Base-by-base conservation (phyloP, 306 rosid species). In the Casuarina cunninghamiana region DNA sequence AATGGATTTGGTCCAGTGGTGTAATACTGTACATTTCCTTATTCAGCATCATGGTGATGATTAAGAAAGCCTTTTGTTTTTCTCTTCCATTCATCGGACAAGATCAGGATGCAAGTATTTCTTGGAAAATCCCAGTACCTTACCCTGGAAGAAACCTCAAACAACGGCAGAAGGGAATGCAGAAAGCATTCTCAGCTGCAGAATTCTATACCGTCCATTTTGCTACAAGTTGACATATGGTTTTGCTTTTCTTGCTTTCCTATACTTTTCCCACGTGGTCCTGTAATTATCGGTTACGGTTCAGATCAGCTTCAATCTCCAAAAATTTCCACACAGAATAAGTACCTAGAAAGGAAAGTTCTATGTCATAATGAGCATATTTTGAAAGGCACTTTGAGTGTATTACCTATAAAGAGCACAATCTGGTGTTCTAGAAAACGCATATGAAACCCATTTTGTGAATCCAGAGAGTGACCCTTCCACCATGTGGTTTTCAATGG, bases 381-480 rank as follows among this genome's bases (percentile, higher is more conserved):
- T 78, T 71, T 74, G 65, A 75, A 41, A 49, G n/a, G 67, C 67
- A 54, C 80, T 76, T 60, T 10, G 58, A 38, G 80, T 74, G 74
- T 6, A 83, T 74, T 67, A 45, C 43, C 44, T 57, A 15, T 32
- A 38, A 49, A 49, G 49, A 41, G 68, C 55, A 82, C 12, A 77
- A 76, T 42, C 42, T 44, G 51, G 66, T 26, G 35, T 57, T 58
- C 2, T 11, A 44, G 19, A 62, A 13, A 17, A n/a, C 8, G 42
- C 67, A 54, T 39, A 69, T 53, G 63, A 74, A n/a, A 77, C 70
- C 87, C 83, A 83, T 74, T 73, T 51, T 43, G 66, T 62, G 46
- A 77, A 72, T 19, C 37, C 3, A 55, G 73, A 21, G n/a, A 72
- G 82, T 69, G 78, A 79, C 63, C 46, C 42, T 79, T 67, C 84